These are phyloP conservation scores for Vachellia collinsii DNA, from an alignment of 306 rosid species.

Conservation along the genomic window DNA sequence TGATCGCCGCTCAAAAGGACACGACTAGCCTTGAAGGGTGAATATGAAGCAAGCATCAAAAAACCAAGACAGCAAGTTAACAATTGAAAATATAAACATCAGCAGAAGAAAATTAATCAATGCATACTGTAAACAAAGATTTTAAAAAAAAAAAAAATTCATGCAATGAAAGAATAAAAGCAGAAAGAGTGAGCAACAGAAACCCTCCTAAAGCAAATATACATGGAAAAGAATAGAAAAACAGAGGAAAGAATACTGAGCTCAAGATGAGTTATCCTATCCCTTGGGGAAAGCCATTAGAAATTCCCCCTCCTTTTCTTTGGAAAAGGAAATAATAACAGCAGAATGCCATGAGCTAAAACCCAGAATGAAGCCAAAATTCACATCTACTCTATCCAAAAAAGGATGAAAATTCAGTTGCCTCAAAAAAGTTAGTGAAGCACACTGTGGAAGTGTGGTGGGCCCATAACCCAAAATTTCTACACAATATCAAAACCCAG, in stretches of 20 bases:
- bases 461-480: neutral
- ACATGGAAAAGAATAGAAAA: neutral
- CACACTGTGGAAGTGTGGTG: neutral
- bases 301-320: neutral
- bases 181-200: neutral
- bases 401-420: neutral
- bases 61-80: constrained; percentile 29
- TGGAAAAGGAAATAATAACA: neutral
- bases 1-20: constrained; percentile 68
- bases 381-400: neutral
- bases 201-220: neutral
- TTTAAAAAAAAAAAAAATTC: neutral
- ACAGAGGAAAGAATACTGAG: neutral
- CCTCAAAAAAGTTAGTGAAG: neutral
- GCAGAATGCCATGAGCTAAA: neutral
- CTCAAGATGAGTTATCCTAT: neutral
- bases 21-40: constrained; percentile 61
- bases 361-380: neutral
- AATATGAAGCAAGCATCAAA: constrained; percentile 33
- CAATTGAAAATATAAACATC: constrained; percentile 32
- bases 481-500: neutral
- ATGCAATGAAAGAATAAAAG: neutral
- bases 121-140: constrained; percentile 15
- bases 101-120: constrained; percentile 16
- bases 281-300: neutral